Base-by-base conservation (phyloP, 2,329 filamentous ascomycete genomes). In the Xylariaceae sp. region DNA sequence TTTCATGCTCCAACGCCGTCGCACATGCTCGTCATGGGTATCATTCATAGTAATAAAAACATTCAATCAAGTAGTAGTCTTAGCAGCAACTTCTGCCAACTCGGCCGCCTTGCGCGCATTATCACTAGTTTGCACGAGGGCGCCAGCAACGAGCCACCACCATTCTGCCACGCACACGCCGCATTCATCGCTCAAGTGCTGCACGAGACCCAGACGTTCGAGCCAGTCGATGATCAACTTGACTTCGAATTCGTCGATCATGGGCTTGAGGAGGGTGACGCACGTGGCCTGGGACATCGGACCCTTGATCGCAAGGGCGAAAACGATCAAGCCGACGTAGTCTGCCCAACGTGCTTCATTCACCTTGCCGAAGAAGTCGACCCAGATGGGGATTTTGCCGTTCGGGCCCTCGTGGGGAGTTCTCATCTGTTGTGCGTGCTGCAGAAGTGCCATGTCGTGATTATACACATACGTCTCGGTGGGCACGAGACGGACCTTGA, bases 321-420 rank as follows among this genome's bases (percentile, higher is more conserved):
- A 85, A 39, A 85, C 75, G 1, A 90, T 78, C 4, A 85, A 81
- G 3, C 82, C 80, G 3, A 90, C 71, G 9, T 88, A 78, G 63
- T 84, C 81, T 56, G 82, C 79, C 87, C 89, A 92, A 57, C 85
- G 80, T 0, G 76, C 73, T n/a, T 71, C 71, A 61, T 89, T 80
- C 0, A 82, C 67, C 4, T 80, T 75, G 6, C 83, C 85, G 61
- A 88, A 83, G 61, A 92, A 85, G 70, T 88, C 86, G 55, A 84
- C 82, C 89, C 89, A 92, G 55, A 90, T 80, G 0, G 89, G 89
- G 3, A 90, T 75, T 48, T 83, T 80, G 9, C 78, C 77, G 3
- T 67, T 68, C 1, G 75, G 73, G 1, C 78, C 77, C 11, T 69
- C 61, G 0, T 68, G 69, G 0, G 81, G 81, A 1, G 83, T 74